phyloP scores from a whole-genome alignment of 2,329 filamentous ascomycete species.

The Scedosporium dehoogii region DNA sequence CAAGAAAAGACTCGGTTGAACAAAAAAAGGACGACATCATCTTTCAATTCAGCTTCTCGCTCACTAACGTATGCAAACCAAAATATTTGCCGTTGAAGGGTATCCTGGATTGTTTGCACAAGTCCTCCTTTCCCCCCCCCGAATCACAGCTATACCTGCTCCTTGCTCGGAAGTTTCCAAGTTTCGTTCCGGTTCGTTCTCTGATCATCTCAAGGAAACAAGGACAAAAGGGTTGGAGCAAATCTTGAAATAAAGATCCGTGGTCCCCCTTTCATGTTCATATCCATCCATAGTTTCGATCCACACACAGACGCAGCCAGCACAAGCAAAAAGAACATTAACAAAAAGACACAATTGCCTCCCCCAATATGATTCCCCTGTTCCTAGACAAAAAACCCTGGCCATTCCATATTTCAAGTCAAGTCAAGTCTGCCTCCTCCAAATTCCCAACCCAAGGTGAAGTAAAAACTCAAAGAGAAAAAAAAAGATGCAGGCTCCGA shows the following conservation, averaged over 20 bases:
- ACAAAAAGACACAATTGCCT: background rate
- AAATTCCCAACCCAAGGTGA: background rate
- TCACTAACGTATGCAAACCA: background rate
- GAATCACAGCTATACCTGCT: no score
- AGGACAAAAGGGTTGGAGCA: background rate
- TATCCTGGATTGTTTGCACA: background rate
- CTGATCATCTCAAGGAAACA: background rate
- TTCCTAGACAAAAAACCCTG: background rate
- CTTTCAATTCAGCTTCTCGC: background rate
- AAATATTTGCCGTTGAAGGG: background rate
- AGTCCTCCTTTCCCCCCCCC: background rate
- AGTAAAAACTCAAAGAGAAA: background rate
- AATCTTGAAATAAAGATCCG: background rate
- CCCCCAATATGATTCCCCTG: background rate
- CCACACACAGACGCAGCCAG: background rate
- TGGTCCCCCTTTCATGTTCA: background rate
- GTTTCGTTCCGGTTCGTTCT: background rate
- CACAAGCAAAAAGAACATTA: background rate
- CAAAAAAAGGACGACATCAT: background rate
- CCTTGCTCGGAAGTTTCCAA: no score
- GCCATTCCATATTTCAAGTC: background rate
- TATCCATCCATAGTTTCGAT: background rate
- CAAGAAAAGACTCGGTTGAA: background rate
- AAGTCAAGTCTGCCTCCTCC: background rate
- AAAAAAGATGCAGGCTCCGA: background rate